Conservation (phyloP, 345 rosid genomes). For the Brassica nigra region DNA sequence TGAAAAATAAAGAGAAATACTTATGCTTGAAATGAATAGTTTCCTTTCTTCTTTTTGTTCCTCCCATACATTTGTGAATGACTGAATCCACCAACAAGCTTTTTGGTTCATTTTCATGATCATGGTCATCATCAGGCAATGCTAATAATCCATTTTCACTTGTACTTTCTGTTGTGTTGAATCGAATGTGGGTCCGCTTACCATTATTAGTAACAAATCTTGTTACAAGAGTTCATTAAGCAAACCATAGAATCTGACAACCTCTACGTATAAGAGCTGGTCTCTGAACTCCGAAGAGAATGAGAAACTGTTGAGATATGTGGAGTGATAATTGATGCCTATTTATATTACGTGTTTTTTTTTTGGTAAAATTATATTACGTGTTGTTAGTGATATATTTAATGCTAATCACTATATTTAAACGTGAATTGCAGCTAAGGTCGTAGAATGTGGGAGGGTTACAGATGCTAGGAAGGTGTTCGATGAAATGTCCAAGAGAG, state of each 20-base stretch:
- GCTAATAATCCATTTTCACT: neutral
- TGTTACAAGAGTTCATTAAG: neutral
- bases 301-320: neutral
- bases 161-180: neutral
- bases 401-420: no score
- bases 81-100: neutral
- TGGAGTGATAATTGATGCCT: neutral
- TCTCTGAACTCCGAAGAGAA: neutral
- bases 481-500: conserved; percentile 60
- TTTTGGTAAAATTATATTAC: neutral
- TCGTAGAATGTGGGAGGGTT: conserved; percentile 46
- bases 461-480: conserved; percentile 63
- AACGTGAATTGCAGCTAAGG: conserved; percentile 50
- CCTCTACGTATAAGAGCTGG: neutral
- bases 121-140: neutral
- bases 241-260: neutral
- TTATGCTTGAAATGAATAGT: neutral
- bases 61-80: neutral
- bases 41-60: neutral
- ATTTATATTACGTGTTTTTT: neutral
- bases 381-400: neutral
- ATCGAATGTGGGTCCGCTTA: neutral
- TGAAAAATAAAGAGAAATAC: neutral
- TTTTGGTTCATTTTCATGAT: neutral
- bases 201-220: neutral